Base-by-base conservation (phyloP, 1,139 yeast species). In the Hansenula sp. region DNA sequence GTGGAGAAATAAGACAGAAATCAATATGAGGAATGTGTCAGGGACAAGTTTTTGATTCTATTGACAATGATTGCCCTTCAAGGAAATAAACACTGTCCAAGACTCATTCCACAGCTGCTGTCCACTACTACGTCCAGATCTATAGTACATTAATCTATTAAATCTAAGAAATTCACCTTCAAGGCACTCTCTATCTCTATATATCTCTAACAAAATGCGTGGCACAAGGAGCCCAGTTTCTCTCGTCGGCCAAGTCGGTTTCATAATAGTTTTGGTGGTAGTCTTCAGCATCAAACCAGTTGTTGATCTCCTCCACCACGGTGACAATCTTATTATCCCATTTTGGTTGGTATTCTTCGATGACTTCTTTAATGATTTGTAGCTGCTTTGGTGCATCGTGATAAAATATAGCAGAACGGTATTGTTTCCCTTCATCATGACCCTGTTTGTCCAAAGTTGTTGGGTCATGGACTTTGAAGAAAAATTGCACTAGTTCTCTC, bases 171-270 rank as follows among this genome's bases (percentile, higher is more conserved):
- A n/a, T n/a, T n/a, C n/a, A n/a, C n/a, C n/a, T 31, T 15, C 17
- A 16, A 3, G 16, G 3, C 33, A 31, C 12, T 16, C 7, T 4
- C n/a, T 5, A 15, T 24, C 9, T 15, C 31, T 35, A 47, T 15
- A 44, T 19, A 28, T 64, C 61, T 56, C 95, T 77, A 40, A 84
- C 60, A 52, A 74, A 88, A 59, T 90, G 97, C 2, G 91, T 79
- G 13, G 96, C 93, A 63, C 97, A 90, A 48, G 83, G 86, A 63
- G 86, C 85, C n/a, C 96, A 96, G 4, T 69, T 67, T 1, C 96
- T 94, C 60, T 90, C 87, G 57, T 77, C 80, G 13, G 43, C 42
- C 17, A 45, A 24, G 10, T 59, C 56, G 10, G 42, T 35, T 44
- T 73, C 71, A 59, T 89, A 72, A 62, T 91, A 91, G 50, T 76